These are phyloP conservation scores for Suillus cothurnatus DNA, from an alignment of 768 basidiomycete genomes.

Conservation along the genomic window DNA sequence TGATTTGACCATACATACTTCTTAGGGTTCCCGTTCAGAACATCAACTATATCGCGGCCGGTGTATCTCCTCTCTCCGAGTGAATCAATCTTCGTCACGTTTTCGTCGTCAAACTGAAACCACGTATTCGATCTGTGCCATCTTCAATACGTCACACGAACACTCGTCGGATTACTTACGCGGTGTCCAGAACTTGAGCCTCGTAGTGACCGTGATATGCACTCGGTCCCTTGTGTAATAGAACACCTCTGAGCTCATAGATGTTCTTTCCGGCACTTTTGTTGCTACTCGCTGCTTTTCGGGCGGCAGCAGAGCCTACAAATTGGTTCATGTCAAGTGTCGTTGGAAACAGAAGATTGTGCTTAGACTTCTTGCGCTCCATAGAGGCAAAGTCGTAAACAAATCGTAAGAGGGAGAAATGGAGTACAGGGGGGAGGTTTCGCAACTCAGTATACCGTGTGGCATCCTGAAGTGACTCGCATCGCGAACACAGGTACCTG, in stretches of 20 bases:
- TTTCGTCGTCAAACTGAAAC: constrained; percentile 94
- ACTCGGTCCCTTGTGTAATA: constrained; percentile 89
- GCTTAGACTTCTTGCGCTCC: constrained; percentile 87
- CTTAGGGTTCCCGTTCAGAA: constrained; percentile 27
- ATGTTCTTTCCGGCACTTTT: constrained; percentile 31
- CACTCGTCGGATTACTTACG: constrained; percentile 44
- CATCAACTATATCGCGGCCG: constrained; percentile 32
- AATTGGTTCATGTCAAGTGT: constrained; percentile 73
- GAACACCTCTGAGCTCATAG: constrained; percentile 86
- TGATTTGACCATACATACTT: constrained; percentile 29
- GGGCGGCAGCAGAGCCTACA: constrained; percentile 38
- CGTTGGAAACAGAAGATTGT: constrained; percentile 75
- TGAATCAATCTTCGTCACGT: constrained; percentile 63
- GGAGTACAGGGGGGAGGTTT: constrained; percentile 81
- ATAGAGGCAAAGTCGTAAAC: constrained; percentile 78
- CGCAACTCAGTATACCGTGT: constrained; percentile 72
- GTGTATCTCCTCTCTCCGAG: constrained; percentile 48
- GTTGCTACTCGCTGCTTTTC: constrained; percentile 18
- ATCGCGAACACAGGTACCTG: constrained; percentile 82
- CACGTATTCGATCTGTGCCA: constrained; percentile 62
- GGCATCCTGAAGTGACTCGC: constrained; percentile 75
- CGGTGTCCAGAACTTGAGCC: constrained; percentile 75
- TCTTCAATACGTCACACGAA: constrained; percentile 6
- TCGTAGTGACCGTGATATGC: constrained; percentile 93
- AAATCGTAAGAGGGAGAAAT: constrained; percentile 94